Percentiles rank a stretch among this genome's conserved stretches.
Conservation (phyloP, 495 filamentous ascomycete species). For the Penicillium macrosclerotiorum region DNA sequence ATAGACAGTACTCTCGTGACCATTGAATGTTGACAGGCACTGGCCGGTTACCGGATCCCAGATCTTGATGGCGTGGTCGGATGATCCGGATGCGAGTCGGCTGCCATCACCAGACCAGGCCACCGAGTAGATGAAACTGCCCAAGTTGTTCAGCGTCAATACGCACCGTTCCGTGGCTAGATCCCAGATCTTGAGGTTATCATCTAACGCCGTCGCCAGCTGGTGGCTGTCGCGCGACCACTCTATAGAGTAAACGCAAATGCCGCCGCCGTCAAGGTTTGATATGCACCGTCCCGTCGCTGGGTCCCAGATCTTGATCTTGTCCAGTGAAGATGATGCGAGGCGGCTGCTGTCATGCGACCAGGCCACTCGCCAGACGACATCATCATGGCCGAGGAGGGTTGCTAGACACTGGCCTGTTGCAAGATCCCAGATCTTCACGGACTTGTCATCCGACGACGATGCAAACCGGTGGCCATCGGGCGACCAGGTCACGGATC, state of each 20-base stretch:
- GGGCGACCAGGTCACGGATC: constrained; percentile 1
- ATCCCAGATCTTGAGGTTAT: background rate
- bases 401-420: constrained; percentile 6
- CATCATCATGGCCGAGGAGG: constrained; percentile 7
- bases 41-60: background rate
- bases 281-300: too few species aligned
- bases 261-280: background rate
- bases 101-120: constrained; percentile 4
- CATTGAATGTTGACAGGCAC: too few species aligned
- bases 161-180: background rate
- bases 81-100: constrained; percentile 1
- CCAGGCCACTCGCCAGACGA: constrained; percentile 4
- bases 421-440: constrained; percentile 3
- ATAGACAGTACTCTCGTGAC: too few species aligned
- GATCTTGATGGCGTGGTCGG: background rate
- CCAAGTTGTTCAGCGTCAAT: background rate
- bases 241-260: too few species aligned
- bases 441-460: background rate
- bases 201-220: background rate
- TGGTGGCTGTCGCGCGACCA: constrained; percentile 2
- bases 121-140: background rate
- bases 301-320: background rate
- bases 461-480: constrained; percentile 4
- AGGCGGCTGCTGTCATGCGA: too few species aligned
- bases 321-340: background rate